Conservation (phyloP, 306 rosid species). For the Cicer yamashitae region DNA sequence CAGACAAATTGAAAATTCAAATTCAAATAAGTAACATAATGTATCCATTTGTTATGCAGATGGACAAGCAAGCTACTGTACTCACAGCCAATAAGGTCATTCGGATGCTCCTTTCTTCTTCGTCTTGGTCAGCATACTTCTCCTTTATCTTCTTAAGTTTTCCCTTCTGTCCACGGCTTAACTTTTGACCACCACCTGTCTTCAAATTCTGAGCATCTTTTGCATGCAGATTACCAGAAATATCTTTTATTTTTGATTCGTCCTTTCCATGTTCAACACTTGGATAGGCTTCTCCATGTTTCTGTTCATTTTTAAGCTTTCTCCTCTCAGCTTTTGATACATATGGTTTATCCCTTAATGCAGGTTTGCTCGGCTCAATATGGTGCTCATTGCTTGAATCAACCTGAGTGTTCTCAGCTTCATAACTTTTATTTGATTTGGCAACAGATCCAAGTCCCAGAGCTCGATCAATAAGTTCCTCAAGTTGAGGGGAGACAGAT, state of each 20-base stretch:
- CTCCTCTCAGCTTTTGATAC: conserved; percentile 94
- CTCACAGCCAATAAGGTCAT: conserved; percentile 99
- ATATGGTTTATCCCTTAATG: conserved; percentile 78
- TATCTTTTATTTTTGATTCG: conserved; percentile 46
- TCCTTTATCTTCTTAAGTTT: conserved; percentile 93
- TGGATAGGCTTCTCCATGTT: conserved; percentile 50
- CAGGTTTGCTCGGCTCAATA: conserved; percentile 61
- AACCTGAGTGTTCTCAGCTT: conserved; percentile 55
- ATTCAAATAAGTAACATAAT: conserved; percentile 18
- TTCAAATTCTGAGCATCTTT: conserved; percentile 61
- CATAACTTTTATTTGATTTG: conserved; percentile 58
- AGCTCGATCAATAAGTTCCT: conserved; percentile 92
- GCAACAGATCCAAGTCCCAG: conserved; percentile 87
- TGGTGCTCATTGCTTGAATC: conserved; percentile 54
- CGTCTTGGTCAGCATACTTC: conserved; percentile 96
- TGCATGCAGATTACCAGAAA: conserved; percentile 52
- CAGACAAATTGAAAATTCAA: conserved; percentile 1
- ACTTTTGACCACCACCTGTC: conserved; percentile 67
- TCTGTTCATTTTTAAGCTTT: conserved; percentile 82
- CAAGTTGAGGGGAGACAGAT: conserved; percentile 75
- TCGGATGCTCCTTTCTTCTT: conserved; percentile 92
- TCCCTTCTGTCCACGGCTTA: conserved; percentile 84
- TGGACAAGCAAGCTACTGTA: conserved; percentile 41
- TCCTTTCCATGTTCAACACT: conserved; percentile 57
- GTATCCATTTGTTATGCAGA: not conserved